A percentile compares a stretch with the other conserved stretches of the same genome.
Evolutionary conservation across 2,329 filamentous ascomycete species (phyloP).

Genomic region (Beauveria sp.): DNA sequence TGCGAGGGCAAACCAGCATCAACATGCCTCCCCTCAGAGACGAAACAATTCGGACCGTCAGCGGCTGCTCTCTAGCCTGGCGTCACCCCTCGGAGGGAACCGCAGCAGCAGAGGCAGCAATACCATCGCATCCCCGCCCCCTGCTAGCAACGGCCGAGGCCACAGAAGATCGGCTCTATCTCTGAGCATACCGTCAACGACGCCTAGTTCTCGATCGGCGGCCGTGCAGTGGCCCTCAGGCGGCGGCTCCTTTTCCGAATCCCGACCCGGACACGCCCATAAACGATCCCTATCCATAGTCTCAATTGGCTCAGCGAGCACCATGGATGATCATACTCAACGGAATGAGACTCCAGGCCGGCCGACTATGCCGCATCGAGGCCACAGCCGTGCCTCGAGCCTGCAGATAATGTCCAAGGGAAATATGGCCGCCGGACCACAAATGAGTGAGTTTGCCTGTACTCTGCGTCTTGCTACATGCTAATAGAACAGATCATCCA

Average conservation of each 20-base stretch:
- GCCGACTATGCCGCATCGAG: conserved; percentile 46
- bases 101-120: conserved; percentile 32
- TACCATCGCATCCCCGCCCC: conserved; percentile 38
- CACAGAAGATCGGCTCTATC: conserved; percentile 61
- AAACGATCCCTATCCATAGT: conserved; percentile 76
- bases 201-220: conserved; percentile 36
- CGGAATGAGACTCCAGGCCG: conserved; percentile 33
- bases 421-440: conserved; percentile 38
- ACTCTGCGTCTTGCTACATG: conserved; percentile 16
- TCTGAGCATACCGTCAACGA: conserved; percentile 44
- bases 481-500: conserved; percentile 29
- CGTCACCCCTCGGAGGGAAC: conserved; percentile 34
- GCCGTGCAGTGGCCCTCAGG: conserved; percentile 40
- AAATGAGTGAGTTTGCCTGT: conserved; percentile 28
- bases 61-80: conserved; percentile 29
- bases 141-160: conserved; percentile 36
- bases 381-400: conserved; percentile 73
- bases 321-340: conserved; percentile 39
- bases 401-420: conserved; percentile 54
- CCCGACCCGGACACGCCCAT: conserved; percentile 48
- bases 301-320: conserved; percentile 56
- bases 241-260: conserved; percentile 22
- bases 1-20: conserved; percentile 20
- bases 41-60: conserved; percentile 26
- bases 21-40: conserved; percentile 17